Conservation (phyloP, 23 red algal species). For the Cyanidiococcus yangmingshanensis region DNA sequence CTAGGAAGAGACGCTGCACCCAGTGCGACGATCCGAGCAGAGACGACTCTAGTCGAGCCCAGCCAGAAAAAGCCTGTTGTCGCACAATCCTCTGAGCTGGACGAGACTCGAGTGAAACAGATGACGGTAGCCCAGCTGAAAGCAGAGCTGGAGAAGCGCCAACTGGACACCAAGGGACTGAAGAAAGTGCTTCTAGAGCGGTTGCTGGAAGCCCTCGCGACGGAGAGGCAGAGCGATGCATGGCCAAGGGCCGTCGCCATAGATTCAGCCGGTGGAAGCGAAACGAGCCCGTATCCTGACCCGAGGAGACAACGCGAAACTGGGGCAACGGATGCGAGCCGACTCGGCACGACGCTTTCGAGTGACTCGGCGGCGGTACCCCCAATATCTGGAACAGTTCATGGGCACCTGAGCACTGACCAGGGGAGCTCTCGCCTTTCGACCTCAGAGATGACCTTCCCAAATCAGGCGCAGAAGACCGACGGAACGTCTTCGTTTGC, state of each 20-base stretch:
- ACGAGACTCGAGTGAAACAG: background rate
- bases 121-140: background rate
- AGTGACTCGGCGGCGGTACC: background rate
- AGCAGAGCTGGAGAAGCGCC: background rate
- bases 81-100: too few relatives aligned
- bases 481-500: background rate
- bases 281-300: too few relatives aligned
- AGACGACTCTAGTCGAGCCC: background rate
- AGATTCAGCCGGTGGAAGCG: background rate
- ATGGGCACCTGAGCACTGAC: background rate
- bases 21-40: background rate
- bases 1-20: background rate
- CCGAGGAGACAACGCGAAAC: too few relatives aligned
- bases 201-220: background rate
- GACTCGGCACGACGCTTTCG: background rate
- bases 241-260: background rate
- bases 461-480: background rate
- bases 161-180: background rate
- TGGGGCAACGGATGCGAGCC: background rate
- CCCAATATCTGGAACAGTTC: too few relatives aligned
- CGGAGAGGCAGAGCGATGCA: background rate
- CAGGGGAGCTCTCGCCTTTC: background rate
- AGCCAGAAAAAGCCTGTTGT: background rate
- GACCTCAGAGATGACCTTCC: background rate
- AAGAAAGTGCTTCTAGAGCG: slow-evolving; percentile 13